Percentiles rank a stretch among this genome's conserved stretches.
These are phyloP conservation scores for Auriscalpium orientale DNA, from an alignment of 768 basidiomycete species.

Conservation along the genomic window DNA sequence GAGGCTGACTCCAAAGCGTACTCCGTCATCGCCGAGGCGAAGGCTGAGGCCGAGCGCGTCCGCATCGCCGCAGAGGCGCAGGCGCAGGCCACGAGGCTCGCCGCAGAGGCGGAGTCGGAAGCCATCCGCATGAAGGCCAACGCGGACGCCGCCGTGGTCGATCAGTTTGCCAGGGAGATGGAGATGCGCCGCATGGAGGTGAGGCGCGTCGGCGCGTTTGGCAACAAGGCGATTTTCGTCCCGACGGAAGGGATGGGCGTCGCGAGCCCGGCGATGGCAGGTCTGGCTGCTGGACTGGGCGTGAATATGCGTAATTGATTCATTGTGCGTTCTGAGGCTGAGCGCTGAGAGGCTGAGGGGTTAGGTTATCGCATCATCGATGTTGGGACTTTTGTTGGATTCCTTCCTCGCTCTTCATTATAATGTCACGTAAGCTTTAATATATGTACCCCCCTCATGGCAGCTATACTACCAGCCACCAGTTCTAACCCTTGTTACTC, in stretches of 20 bases:
- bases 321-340: no score
- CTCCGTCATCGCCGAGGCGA: slow-evolving; percentile 62
- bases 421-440: no score
- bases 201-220: slow-evolving; percentile 54
- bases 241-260: slow-evolving; percentile 53
- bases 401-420: no score
- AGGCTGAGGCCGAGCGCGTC: slow-evolving; percentile 58
- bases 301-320: neutral
- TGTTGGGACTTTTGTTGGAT: no score
- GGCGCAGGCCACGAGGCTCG: slow-evolving; percentile 69
- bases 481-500: no score
- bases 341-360: no score
- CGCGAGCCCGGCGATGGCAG: slow-evolving; percentile 51
- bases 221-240: slow-evolving; percentile 60
- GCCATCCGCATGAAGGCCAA: slow-evolving; percentile 56
- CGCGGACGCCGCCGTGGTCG: slow-evolving; percentile 54
- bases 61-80: slow-evolving; percentile 71
- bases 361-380: no score
- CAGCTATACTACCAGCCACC: no score
- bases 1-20: slow-evolving; percentile 75
- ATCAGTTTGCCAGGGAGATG: slow-evolving; percentile 74
- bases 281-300: slow-evolving; percentile 68
- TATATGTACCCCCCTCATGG: no score
- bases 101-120: slow-evolving; percentile 67
- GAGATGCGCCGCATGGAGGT: slow-evolving; percentile 61